A percentile compares a stretch with the other conserved stretches of the same genome.
Conservation (phyloP, 2,329 filamentous ascomycete species). For the Thielaviopsis musarum region DNA sequence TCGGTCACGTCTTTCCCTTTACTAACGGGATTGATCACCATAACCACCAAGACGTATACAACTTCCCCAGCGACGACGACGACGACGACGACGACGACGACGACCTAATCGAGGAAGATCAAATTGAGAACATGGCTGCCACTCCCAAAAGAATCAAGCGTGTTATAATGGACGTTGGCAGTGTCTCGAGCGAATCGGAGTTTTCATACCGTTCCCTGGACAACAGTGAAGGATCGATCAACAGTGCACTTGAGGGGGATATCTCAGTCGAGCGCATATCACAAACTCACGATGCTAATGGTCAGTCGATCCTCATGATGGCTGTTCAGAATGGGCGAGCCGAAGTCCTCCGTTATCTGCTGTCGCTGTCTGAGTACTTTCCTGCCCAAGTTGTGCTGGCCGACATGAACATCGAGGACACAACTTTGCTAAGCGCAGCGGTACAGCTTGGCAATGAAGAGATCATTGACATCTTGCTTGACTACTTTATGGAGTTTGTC, state of each 20-base stretch:
- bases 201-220: constrained; percentile 69
- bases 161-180: constrained; percentile 80
- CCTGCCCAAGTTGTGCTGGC: constrained; percentile 53
- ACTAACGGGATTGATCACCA: constrained; percentile 17
- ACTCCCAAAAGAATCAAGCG: constrained; percentile 46
- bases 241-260: constrained; percentile 65
- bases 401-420: constrained; percentile 79
- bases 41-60: constrained; percentile 20
- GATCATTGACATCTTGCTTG: constrained; percentile 58
- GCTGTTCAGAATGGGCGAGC: constrained; percentile 56
- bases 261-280: constrained; percentile 65
- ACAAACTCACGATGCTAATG: constrained; percentile 51
- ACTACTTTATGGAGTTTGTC: constrained; percentile 45
- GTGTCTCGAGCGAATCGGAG: constrained; percentile 72
- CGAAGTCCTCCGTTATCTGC: constrained; percentile 59
- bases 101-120: constrained; percentile 14
- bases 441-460: constrained; percentile 67
- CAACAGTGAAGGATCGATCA: constrained; percentile 57
- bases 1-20: constrained; percentile 86
- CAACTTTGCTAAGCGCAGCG: constrained; percentile 75
- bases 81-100: constrained; percentile 19
- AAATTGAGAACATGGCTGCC: constrained; percentile 12
- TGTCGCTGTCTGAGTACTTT: constrained; percentile 64
- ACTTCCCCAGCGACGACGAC: constrained; percentile 12
- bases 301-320: constrained; percentile 83